Evolutionary conservation across 1,284 basidiomycete species (phyloP).

Genomic region (Thecaphora thlaspeos): DNA sequence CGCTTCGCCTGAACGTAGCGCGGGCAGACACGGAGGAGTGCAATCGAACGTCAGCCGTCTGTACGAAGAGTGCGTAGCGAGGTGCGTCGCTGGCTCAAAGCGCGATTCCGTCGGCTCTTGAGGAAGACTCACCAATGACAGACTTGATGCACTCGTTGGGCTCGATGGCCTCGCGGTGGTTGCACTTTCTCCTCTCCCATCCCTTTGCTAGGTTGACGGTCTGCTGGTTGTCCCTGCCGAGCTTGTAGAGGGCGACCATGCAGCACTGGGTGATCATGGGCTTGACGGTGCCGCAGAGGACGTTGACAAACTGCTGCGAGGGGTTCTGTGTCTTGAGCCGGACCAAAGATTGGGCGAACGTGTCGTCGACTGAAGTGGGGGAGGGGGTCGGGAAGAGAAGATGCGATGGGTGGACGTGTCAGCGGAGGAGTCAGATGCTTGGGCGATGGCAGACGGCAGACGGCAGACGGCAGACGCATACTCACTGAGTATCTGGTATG

Average conservation of each 20-base stretch:
- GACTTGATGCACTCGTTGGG: constrained; percentile 79
- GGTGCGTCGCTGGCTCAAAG: no score
- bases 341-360: constrained; percentile 42
- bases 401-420: no score
- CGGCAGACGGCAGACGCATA: no score
- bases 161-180: constrained; percentile 77
- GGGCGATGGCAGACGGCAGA: no score
- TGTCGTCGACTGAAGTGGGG: constrained; percentile 33
- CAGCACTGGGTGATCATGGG: constrained; percentile 55
- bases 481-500: constrained; percentile 46
- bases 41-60: no score
- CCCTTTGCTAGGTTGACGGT: constrained; percentile 80
- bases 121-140: constrained; percentile 70
- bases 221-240: constrained; percentile 18
- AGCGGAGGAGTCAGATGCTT: no score
- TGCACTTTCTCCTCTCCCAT: constrained; percentile 90
- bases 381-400: no score
- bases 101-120: no score
- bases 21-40: no score
- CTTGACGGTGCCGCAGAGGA: constrained; percentile 46
- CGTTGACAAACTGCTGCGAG: constrained; percentile 31
- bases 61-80: no score
- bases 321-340: constrained; percentile 40
- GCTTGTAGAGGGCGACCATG: constrained; percentile 52
- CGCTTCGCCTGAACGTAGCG: not conserved